Percentiles rank a stretch among this genome's conserved stretches.
These are phyloP conservation scores for Ceratobasidium sp. DNA, from an alignment of 1,284 basidiomycete genomes.

Conservation along the genomic window DNA sequence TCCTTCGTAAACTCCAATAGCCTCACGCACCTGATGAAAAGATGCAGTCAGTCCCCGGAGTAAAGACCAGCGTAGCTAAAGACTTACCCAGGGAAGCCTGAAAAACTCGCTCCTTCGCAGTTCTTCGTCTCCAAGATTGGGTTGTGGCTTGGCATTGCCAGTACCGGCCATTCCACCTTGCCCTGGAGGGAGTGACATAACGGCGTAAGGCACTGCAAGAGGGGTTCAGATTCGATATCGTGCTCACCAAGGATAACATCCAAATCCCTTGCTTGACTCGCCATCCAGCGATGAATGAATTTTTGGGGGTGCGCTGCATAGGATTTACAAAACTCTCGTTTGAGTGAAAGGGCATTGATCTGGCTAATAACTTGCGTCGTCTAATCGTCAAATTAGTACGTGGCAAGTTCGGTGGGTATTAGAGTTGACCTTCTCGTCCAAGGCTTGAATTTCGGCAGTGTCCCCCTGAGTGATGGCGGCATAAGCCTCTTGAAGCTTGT, in stretches of 20 bases:
- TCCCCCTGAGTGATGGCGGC: conserved; percentile 75
- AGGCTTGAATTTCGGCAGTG: conserved; percentile 68
- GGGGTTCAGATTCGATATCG: not conserved
- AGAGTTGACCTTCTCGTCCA: conserved; percentile 82
- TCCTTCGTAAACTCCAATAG: conserved; percentile 63
- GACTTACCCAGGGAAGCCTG: conserved; percentile 76
- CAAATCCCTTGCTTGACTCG: conserved; percentile 88
- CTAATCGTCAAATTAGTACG: conserved; percentile 50
- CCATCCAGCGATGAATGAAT: conserved; percentile 90
- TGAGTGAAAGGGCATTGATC: conserved; percentile 83
- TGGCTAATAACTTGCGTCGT: conserved; percentile 81
- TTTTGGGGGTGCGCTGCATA: conserved; percentile 81
- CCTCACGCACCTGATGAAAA: conserved; percentile 60
- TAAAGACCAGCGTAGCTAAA: not conserved
- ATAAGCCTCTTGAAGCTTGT: conserved; percentile 75
- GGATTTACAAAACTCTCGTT: conserved; percentile 82
- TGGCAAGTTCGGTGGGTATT: conserved; percentile 6
- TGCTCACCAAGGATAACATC: conserved; percentile 77
- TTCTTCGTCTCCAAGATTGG: conserved; percentile 67
- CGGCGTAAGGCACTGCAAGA: not conserved
- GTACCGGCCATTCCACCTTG: conserved; percentile 53
- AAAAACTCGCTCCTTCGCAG: conserved; percentile 89
- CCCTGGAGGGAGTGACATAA: not conserved
- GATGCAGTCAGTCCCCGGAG: not conserved
- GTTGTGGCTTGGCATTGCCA: conserved; percentile 55